Evolutionary conservation across 805 yeast species (phyloP), one percentile per base, ranked within the genome.

Genomic region (Ogataea trehalophila): DNA sequence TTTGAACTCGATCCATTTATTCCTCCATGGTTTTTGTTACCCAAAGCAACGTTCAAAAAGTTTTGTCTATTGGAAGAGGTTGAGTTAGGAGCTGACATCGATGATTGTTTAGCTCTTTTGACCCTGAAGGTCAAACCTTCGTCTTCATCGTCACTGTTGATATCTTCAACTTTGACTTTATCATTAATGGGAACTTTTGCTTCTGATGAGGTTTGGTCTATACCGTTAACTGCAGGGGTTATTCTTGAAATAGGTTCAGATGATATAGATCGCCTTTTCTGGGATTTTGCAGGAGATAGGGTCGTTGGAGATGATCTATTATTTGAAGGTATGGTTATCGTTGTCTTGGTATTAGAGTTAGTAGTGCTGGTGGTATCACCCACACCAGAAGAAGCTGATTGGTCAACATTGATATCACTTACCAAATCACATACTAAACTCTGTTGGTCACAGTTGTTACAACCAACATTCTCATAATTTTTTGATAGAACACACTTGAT

Each of bases 401-500:
- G 31, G 7, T 26, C 31, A 3, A 11, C 11, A 8, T 26, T 26
- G 31, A 26, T 13, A 26, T 26, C 31, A 20, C 33, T 38, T 20
- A 38, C 33, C 37, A 50, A 38, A 34, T 49, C 47, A 38, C 55
- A 51, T 4, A 26, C 8, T 1, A 38, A 11, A 2, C 18, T 11
- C 14, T 26, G 22, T 6, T 39, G 46, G 6, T 17, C 16, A 31
- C 58, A 54, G 37, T 43, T 50, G 16, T 48, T 47, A 33, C 58
- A 54, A 13, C 58, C 58, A 15, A 37, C 31, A 13, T 43, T 17
- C 34, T 54, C 58, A 35, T 50, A 54, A 18, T 48, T 49, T 29
- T 47, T 41, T 9, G 54, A 40, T 6, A 54, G 39, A 5, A 41
- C 49, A 42, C 58, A 54, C 38, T 48, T 48, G 11, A 52, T 52